phyloP scores from a whole-genome alignment of 1,284 basidiomycete genomes.

The Tilletia indica region DNA sequence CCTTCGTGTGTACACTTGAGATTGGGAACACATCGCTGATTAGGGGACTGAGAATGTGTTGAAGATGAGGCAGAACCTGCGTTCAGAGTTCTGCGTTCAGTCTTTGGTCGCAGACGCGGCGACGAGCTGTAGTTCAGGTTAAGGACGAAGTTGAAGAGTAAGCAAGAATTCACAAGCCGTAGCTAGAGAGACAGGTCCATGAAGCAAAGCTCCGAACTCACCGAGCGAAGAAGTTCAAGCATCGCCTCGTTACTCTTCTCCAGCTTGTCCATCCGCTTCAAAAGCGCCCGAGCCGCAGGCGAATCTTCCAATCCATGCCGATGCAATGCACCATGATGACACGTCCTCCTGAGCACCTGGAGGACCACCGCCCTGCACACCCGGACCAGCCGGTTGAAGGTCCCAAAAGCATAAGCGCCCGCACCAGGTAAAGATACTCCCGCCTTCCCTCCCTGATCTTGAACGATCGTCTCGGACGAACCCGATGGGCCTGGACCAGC shows the following conservation, averaged over 20 bases:
- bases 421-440: not conserved
- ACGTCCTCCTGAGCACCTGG: not conserved
- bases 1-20: too few species aligned
- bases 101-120: constrained; percentile 6
- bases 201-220: not conserved
- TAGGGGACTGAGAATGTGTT: too few species aligned
- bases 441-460: too few species aligned
- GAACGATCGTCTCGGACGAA: too few species aligned
- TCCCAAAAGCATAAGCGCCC: not conserved
- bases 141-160: not conserved
- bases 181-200: not conserved
- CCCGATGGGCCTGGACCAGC: too few species aligned
- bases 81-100: not conserved
- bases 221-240: constrained; percentile 12
- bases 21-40: too few species aligned
- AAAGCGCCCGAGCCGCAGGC: not conserved
- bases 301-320: not conserved
- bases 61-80: too few species aligned
- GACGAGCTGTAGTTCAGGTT: not conserved
- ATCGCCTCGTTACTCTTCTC: constrained; percentile 16
- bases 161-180: not conserved
- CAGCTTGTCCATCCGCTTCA: constrained; percentile 15
- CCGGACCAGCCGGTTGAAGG: not conserved
- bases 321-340: not conserved
- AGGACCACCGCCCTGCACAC: too few species aligned